Conservation (phyloP, 2,329 filamentous ascomycete genomes). For the Beauveria australis region DNA sequence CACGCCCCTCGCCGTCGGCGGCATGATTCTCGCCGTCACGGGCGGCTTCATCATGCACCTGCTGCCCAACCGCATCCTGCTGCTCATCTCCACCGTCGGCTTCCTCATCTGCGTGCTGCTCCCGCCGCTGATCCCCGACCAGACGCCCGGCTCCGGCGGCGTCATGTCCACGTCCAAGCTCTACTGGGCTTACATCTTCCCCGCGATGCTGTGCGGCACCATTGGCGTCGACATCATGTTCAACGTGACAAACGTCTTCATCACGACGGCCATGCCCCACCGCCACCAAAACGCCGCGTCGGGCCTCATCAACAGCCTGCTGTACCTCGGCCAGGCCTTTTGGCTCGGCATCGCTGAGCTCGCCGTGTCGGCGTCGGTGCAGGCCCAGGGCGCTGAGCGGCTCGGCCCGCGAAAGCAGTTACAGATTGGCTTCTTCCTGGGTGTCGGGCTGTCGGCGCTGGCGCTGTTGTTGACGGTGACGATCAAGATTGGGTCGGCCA, state of each 20-base stretch:
- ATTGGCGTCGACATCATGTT: slow-evolving; percentile 69
- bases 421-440: slow-evolving; percentile 59
- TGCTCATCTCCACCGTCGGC: slow-evolving; percentile 53
- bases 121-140: slow-evolving; percentile 54
- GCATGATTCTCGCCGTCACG: slow-evolving; percentile 53
- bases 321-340: slow-evolving; percentile 66
- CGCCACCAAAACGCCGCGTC: slow-evolving; percentile 64
- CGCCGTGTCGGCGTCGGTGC: slow-evolving; percentile 40
- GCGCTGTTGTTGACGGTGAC: slow-evolving; percentile 48
- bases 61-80: slow-evolving; percentile 53
- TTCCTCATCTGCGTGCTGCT: slow-evolving; percentile 51
- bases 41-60: slow-evolving; percentile 62
- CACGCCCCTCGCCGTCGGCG: slow-evolving; percentile 58
- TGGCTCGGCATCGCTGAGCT: slow-evolving; percentile 65
- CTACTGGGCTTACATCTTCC: slow-evolving; percentile 70
- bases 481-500: slow-evolving; percentile 46
- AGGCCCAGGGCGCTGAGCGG: slow-evolving; percentile 16
- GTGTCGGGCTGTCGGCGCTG: slow-evolving; percentile 44
- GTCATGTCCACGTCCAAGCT: slow-evolving; percentile 20
- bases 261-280: slow-evolving; percentile 61
- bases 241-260: slow-evolving; percentile 69
- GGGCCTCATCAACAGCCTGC: slow-evolving; percentile 59
- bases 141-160: slow-evolving; percentile 21
- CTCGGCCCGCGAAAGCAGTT: slow-evolving; percentile 45
- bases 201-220: slow-evolving; percentile 59